phyloP scores from a whole-genome alignment of 148 eudicot species.

The Rhododendron kiyosumense region DNA sequence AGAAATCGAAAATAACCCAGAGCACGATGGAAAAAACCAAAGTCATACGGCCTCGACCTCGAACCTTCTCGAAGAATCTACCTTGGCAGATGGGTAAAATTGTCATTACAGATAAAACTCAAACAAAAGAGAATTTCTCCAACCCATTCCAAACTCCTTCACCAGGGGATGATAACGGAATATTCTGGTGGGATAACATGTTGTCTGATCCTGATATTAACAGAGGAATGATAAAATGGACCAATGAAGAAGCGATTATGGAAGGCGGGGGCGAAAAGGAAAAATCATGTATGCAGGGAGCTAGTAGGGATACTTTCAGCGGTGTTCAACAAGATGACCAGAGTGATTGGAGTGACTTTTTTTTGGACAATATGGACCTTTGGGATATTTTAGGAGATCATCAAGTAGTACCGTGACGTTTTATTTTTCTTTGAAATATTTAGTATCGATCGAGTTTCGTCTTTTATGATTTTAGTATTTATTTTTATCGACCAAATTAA shows the following conservation, averaged over 20 bases:
- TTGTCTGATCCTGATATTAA: neutral
- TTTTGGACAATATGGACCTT: neutral
- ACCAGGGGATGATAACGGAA: neutral
- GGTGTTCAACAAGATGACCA: neutral
- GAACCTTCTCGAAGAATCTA: neutral
- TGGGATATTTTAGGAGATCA: neutral
- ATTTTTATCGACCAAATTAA: too few relatives aligned
- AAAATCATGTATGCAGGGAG: neutral
- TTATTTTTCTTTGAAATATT: neutral
- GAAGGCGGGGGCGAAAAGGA: neutral
- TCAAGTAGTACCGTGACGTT: neutral
- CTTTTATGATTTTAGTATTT: too few relatives aligned
- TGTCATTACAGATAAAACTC: neutral
- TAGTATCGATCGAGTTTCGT: too few relatives aligned
- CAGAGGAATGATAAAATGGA: neutral
- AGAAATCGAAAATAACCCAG: neutral
- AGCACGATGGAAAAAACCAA: too few relatives aligned
- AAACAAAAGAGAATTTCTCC: neutral
- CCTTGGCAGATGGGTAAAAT: too few relatives aligned
- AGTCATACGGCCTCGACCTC: neutral
- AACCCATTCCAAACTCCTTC: neutral
- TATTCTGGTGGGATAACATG: neutral
- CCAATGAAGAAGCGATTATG: neutral
- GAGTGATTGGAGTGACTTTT: neutral
- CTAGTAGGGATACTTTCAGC: neutral